These are phyloP conservation scores for Dinochytrium kinnereticum DNA, from an alignment of 371 early-diverging fungal species.

Conservation along the genomic window DNA sequence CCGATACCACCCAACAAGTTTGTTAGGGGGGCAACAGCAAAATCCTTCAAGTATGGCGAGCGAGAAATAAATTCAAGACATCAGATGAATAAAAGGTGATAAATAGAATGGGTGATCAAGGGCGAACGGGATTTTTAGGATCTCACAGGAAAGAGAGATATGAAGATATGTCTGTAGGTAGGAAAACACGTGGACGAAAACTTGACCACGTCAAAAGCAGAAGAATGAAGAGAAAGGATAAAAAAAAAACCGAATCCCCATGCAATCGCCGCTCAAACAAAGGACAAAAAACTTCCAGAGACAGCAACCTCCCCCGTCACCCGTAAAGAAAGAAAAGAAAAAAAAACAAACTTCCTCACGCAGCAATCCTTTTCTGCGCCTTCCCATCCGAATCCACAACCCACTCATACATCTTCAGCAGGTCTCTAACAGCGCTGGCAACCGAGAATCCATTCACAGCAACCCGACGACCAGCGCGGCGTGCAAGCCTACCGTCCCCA, in stretches of 20 bases:
- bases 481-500: constrained; percentile 27
- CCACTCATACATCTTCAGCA: constrained; percentile 42
- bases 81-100: too few relatives aligned
- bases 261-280: background rate
- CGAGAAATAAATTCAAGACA: too few relatives aligned
- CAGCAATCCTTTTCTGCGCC: background rate
- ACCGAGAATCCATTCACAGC: constrained; percentile 46
- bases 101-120: too few relatives aligned
- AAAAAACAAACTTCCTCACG: background rate
- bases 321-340: background rate
- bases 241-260: background rate
- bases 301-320: background rate
- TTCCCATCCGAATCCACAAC: constrained; percentile 27
- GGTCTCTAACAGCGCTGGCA: constrained; percentile 41
- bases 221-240: background rate
- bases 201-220: background rate
- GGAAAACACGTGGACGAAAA: too few relatives aligned
- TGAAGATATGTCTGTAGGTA: too few relatives aligned
- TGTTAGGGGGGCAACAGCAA: too few relatives aligned
- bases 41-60: too few relatives aligned
- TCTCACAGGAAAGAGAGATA: too few relatives aligned
- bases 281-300: constrained; percentile 1
- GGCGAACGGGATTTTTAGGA: too few relatives aligned
- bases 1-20: too few relatives aligned
- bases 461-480: constrained; percentile 34